A percentile compares a stretch with the other conserved stretches of the same genome.
Conservation (phyloP, 2,329 filamentous ascomycete genomes). For the Aureobasidium sp. region DNA sequence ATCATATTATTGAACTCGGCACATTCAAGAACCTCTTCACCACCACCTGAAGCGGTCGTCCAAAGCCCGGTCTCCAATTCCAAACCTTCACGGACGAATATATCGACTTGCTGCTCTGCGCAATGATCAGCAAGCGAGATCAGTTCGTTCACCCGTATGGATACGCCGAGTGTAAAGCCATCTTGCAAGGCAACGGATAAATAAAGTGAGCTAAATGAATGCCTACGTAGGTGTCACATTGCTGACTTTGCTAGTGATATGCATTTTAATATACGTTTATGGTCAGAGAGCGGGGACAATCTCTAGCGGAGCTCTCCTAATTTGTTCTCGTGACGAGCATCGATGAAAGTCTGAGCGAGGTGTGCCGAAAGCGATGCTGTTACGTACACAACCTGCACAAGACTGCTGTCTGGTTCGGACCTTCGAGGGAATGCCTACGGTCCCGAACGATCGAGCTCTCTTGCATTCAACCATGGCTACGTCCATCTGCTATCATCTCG, state of each 20-base stretch:
- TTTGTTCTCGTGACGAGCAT: not conserved
- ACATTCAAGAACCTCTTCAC: not conserved
- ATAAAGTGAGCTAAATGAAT: not conserved
- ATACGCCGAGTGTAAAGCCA: not conserved
- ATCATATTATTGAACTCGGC: not conserved
- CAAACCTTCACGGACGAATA: not conserved
- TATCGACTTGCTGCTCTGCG: not conserved
- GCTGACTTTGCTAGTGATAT: not conserved
- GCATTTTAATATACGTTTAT: conserved; percentile 7
- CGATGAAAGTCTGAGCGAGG: not conserved
- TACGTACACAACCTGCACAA: not conserved
- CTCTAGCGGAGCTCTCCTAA: not conserved
- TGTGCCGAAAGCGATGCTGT: not conserved
- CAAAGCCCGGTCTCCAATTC: not conserved
- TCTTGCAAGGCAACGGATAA: not conserved
- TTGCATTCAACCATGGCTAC: not conserved
- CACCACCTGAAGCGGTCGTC: no score
- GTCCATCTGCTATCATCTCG: not conserved
- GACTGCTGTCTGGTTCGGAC: not conserved
- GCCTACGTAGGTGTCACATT: no score
- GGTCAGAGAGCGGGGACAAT: not conserved
- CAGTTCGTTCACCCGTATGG: not conserved
- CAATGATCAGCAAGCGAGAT: not conserved
- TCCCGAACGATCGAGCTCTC: not conserved
- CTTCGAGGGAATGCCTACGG: not conserved